Conservation (phyloP, 148 eudicot species). For the Rhododendron ferrugineum region DNA sequence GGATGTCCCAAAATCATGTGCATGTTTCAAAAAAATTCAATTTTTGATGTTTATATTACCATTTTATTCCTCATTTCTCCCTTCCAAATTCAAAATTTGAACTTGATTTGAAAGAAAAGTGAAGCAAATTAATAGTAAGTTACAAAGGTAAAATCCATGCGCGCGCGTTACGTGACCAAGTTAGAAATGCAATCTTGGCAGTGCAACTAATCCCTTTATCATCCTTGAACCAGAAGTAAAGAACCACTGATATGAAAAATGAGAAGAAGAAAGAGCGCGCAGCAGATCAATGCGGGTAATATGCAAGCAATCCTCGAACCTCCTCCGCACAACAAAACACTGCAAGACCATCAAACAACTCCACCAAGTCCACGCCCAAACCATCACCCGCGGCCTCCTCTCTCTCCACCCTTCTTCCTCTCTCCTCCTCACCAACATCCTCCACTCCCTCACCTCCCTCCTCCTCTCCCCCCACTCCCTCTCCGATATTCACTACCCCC, state of each 20-base stretch:
- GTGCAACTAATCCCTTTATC: no score
- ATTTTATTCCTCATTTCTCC: no score
- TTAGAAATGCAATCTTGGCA: no score
- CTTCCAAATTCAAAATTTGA: no score
- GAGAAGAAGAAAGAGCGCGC: not conserved
- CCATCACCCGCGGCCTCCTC: constrained; percentile 49
- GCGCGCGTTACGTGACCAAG: no score
- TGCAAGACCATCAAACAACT: constrained; percentile 54
- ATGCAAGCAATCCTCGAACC: constrained; percentile 17
- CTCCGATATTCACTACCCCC: constrained; percentile 29
- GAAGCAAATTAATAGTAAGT: no score
- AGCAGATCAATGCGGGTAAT: constrained; percentile 1
- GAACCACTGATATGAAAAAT: not conserved
- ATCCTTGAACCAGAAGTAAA: not conserved
- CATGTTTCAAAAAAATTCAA: no score
- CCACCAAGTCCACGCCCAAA: constrained; percentile 58
- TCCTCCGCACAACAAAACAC: constrained; percentile 24
- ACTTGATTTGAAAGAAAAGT: no score
- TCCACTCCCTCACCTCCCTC: constrained; percentile 30
- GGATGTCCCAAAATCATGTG: no score
- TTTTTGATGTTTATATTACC: no score
- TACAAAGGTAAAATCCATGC: no score
- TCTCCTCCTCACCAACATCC: constrained; percentile 43
- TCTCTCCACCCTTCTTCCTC: constrained; percentile 25
- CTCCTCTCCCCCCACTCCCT: constrained; percentile 21